A percentile compares a stretch with the other conserved stretches of the same genome.
phyloP scores from a whole-genome alignment of 83 land plant species.

The Larix sibirica region DNA sequence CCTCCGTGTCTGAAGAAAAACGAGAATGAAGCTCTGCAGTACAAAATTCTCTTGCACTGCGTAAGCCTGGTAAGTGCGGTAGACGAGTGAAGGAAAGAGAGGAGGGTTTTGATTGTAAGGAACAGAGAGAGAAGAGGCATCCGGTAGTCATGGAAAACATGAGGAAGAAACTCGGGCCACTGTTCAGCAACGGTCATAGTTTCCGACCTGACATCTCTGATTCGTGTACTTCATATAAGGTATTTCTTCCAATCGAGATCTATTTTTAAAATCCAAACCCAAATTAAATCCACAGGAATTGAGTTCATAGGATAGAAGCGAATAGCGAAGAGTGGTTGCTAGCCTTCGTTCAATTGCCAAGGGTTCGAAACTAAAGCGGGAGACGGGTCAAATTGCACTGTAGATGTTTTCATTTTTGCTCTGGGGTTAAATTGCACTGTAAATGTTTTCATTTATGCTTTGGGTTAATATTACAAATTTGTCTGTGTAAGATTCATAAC shows the following conservation, averaged over 20 bases:
- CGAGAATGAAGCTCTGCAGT: no score
- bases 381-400: no score
- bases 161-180: constrained; percentile 85
- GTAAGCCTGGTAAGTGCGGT: no score
- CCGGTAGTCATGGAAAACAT: constrained; percentile 87
- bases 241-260: constrained; percentile 17
- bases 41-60: no score
- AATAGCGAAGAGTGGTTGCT: no score
- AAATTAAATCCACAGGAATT: not conserved
- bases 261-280: not conserved
- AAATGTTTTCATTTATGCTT: not conserved
- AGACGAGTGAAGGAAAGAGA: not conserved
- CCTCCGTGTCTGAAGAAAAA: no score
- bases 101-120: not conserved
- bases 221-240: constrained; percentile 87
- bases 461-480: not conserved
- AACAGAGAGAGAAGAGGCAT: not conserved
- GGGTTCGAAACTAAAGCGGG: not conserved
- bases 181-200: constrained; percentile 75
- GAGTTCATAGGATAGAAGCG: no score
- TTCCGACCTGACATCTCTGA: constrained; percentile 62
- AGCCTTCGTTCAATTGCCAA: not conserved
- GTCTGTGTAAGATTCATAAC: not conserved
- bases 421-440: not conserved
- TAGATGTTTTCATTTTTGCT: no score